Evolutionary conservation across 2,329 filamentous ascomycete species (phyloP).

Genomic region (Whalleya microplaca): DNA sequence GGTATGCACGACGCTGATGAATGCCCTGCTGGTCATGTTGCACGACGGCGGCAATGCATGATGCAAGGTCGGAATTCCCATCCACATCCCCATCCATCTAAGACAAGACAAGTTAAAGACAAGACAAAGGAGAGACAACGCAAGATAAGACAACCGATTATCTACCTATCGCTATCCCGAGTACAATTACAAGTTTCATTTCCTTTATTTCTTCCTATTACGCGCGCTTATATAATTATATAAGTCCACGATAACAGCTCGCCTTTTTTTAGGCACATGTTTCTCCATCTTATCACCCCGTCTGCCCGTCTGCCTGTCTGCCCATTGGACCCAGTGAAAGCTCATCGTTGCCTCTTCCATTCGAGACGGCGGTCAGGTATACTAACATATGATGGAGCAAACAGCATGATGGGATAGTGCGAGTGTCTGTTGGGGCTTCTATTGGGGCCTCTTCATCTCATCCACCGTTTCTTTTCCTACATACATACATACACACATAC

Average conservation of each 20-base stretch:
- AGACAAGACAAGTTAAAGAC: too few species aligned
- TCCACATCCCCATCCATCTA: neutral
- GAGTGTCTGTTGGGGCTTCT: too few species aligned
- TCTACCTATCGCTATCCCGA: too few species aligned
- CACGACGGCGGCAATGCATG: slow-evolving; percentile 26
- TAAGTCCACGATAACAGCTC: too few species aligned
- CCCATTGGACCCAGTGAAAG: neutral
- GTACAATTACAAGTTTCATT: too few species aligned
- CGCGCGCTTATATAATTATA: too few species aligned
- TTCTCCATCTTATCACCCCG: neutral
- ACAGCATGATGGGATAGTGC: neutral
- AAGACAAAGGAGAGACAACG: too few species aligned
- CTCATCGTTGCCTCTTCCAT: neutral
- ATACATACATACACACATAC: too few species aligned
- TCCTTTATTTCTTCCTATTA: too few species aligned
- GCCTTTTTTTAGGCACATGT: too few species aligned
- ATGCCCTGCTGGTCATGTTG: slow-evolving; percentile 14
- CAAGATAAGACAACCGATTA: too few species aligned
- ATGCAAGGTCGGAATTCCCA: slow-evolving; percentile 26
- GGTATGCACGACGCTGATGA: neutral
- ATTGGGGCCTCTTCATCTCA: neutral
- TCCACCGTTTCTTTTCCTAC: neutral
- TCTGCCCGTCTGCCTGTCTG: neutral
- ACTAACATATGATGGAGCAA: neutral
- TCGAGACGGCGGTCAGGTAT: neutral